phyloP scores from a whole-genome alignment of 306 rosid species.

The Dryas octopetala region DNA sequence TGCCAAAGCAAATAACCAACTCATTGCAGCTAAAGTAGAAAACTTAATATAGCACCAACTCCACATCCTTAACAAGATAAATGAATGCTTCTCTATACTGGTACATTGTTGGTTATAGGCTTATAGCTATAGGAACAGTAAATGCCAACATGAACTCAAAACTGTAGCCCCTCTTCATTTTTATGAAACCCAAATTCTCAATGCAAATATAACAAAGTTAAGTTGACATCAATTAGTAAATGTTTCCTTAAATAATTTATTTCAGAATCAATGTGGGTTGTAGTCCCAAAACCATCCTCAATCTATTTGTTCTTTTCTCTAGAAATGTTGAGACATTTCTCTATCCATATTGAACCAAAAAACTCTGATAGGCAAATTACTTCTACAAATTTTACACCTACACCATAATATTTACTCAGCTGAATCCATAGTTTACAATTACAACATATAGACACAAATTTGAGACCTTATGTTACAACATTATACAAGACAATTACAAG shows the following conservation, averaged over 20 bases:
- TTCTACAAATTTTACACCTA: neutral
- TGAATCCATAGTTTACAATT: neutral
- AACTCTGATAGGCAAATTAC: neutral
- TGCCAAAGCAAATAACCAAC: neutral
- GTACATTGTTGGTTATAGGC: neutral
- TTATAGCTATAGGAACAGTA: neutral
- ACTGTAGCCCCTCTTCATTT: neutral
- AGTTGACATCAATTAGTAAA: neutral
- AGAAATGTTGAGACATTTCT: neutral
- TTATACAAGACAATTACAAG: neutral
- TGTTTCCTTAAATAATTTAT: neutral
- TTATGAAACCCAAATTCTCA: neutral
- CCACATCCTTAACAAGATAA: neutral
- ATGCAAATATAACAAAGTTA: neutral
- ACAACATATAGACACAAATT: neutral
- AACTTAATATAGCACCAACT: neutral
- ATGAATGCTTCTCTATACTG: neutral
- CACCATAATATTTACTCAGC: neutral
- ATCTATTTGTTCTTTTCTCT: conserved; percentile 1
- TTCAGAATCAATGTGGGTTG: neutral
- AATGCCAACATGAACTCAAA: conserved; percentile 4
- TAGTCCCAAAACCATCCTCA: neutral
- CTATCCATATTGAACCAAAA: neutral
- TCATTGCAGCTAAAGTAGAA: neutral
- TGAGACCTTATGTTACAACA: neutral